Evolutionary conservation across 768 basidiomycete genomes (phyloP).

Genomic region (Xerocomellus amylosporus): DNA sequence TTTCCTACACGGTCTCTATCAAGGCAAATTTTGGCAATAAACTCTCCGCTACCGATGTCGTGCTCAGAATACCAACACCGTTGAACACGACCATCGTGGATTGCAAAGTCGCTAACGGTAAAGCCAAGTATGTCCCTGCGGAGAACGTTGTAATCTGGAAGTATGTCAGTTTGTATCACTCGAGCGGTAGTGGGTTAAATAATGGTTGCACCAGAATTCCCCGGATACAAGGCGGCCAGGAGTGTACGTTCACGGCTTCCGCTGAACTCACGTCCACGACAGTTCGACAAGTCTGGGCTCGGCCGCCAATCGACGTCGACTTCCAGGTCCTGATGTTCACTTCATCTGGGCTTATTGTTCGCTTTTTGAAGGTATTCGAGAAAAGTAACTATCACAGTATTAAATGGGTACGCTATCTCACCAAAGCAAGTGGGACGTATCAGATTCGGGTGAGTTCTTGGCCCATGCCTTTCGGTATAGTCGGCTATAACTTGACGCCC

Average conservation of each 20-base stretch:
- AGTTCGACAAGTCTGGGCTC: constrained; percentile 91
- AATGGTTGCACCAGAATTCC: constrained; percentile 61
- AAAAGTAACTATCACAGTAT: constrained; percentile 92
- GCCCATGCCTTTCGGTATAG: background rate
- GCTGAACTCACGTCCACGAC: constrained; percentile 88
- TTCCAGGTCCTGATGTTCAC: constrained; percentile 99
- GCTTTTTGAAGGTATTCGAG: constrained; percentile 98
- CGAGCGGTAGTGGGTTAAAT: background rate
- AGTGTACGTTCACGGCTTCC: constrained; percentile 79
- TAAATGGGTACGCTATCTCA: constrained; percentile 94
- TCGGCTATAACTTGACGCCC: background rate
- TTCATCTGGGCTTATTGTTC: constrained; percentile 89
- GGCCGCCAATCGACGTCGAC: constrained; percentile 97
- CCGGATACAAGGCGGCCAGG: constrained; percentile 88
- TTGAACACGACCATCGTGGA: constrained; percentile 91
- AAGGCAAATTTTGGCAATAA: constrained; percentile 90
- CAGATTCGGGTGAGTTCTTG: constrained; percentile 78
- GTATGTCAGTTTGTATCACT: constrained; percentile 48
- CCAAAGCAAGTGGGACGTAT: constrained; percentile 90
- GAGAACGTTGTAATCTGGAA: constrained; percentile 99
- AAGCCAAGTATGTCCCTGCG: constrained; percentile 95
- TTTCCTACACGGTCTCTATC: constrained; percentile 85
- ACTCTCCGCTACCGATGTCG: constrained; percentile 88
- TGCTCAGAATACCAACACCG: constrained; percentile 93
- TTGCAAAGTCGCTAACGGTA: constrained; percentile 87